A percentile compares a stretch with the other conserved stretches of the same genome.
Evolutionary conservation across 148 eudicot genomes (phyloP).

Genomic region (Cornus kousa): DNA sequence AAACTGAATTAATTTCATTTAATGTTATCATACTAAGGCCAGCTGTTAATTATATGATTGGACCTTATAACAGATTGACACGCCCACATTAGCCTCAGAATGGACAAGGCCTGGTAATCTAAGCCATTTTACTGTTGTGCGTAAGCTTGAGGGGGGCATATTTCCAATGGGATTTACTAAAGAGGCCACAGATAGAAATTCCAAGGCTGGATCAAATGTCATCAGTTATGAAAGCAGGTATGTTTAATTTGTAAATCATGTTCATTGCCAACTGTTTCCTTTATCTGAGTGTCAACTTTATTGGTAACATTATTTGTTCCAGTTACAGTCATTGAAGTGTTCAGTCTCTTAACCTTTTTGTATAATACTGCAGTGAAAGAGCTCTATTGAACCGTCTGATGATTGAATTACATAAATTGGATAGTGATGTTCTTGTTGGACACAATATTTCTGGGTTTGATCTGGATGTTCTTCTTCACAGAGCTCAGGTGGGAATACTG

Average conservation of each 20-base stretch:
- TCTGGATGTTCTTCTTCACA: constrained; percentile 86
- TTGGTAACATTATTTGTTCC: background rate
- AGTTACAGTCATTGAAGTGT: background rate
- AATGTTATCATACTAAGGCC: background rate
- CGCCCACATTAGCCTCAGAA: constrained; percentile 76
- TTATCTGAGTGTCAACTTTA: background rate
- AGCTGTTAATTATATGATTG: constrained; percentile 11
- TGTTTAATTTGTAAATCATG: constrained; percentile 14
- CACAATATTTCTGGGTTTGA: constrained; percentile 99
- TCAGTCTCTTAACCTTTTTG: constrained; percentile 1
- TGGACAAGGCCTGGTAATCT: constrained; percentile 83
- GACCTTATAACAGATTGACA: constrained; percentile 65
- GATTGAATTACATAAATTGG: constrained; percentile 85
- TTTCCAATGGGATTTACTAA: constrained; percentile 77
- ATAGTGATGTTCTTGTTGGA: constrained; percentile 92
- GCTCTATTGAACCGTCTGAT: constrained; percentile 81
- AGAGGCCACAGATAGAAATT: constrained; percentile 67
- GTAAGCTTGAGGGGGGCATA: constrained; percentile 88
- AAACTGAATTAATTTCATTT: background rate
- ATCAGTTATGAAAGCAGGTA: constrained; percentile 77
- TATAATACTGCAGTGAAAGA: constrained; percentile 66
- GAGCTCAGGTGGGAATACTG: constrained; percentile 70
- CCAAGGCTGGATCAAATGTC: constrained; percentile 61
- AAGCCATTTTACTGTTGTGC: constrained; percentile 79
- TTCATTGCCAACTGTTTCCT: constrained; percentile 6